Percentiles rank a stretch among this genome's conserved stretches.
phyloP scores from a whole-genome alignment of 305 asterid genomes.

The Fraxinus velutina region DNA sequence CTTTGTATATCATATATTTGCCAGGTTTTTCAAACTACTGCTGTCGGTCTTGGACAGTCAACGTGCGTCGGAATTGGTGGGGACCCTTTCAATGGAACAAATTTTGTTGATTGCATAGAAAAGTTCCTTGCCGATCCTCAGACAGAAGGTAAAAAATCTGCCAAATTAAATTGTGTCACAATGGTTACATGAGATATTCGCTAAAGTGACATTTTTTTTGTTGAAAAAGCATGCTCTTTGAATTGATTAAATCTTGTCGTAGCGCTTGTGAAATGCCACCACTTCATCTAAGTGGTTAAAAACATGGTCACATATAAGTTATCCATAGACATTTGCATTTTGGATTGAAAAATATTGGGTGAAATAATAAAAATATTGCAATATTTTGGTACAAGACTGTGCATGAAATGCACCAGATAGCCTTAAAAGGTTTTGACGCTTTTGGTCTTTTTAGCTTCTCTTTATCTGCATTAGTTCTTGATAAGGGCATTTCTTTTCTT shows the following conservation, averaged over 20 bases:
- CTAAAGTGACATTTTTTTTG: background rate
- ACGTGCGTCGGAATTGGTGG: conserved; percentile 98
- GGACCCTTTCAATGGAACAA: conserved; percentile 98
- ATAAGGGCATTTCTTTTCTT: background rate
- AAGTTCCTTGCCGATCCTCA: conserved; percentile 90
- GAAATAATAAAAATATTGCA: background rate
- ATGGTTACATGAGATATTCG: background rate
- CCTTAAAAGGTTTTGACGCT: background rate
- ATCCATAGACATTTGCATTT: background rate
- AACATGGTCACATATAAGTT: background rate
- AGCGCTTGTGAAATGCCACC: background rate
- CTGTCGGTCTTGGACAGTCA: conserved; percentile 97
- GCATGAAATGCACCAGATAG: background rate
- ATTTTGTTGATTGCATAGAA: conserved; percentile 86
- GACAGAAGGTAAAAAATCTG: conserved; percentile 68
- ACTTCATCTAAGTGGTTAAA: background rate
- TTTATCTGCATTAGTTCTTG: background rate
- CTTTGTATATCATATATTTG: conserved; percentile 18
- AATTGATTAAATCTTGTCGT: background rate
- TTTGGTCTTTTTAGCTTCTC: background rate
- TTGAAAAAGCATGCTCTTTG: background rate
- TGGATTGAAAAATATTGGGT: background rate
- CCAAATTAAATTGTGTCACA: background rate
- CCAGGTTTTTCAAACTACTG: conserved; percentile 96
- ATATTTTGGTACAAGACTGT: background rate